Evolutionary conservation across 2,329 filamentous ascomycete species (phyloP).

Genomic region (Teratosphaeria destructans): DNA sequence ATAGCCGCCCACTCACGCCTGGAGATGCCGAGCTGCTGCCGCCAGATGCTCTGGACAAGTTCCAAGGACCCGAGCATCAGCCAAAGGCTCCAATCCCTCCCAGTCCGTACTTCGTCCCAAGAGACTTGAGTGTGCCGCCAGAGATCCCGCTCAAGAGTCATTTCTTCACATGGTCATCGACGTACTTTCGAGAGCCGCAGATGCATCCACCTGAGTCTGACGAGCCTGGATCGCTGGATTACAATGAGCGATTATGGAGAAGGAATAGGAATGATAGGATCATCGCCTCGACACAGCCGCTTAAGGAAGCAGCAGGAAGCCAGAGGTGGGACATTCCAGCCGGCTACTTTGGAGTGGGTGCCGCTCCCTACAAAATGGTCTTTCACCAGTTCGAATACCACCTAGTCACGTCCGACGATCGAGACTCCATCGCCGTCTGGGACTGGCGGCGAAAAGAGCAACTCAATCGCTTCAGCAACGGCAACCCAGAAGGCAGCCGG

Average conservation of each 20-base stretch:
- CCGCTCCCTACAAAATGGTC: slow-evolving; percentile 83
- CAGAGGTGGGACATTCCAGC: slow-evolving; percentile 79
- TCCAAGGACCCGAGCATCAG: slow-evolving; percentile 44
- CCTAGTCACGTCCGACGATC: slow-evolving; percentile 83
- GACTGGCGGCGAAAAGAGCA: slow-evolving; percentile 75
- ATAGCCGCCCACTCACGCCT: slow-evolving; percentile 33
- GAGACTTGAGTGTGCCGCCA: slow-evolving; percentile 49
- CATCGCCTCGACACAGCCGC: slow-evolving; percentile 81
- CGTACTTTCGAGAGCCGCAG: slow-evolving; percentile 94
- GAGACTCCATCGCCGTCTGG: slow-evolving; percentile 80
- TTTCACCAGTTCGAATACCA: slow-evolving; percentile 98
- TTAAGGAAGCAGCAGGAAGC: slow-evolving; percentile 77
- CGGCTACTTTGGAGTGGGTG: slow-evolving; percentile 77
- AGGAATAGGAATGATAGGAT: slow-evolving; percentile 87
- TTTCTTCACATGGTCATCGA: slow-evolving; percentile 91
- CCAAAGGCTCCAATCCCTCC: slow-evolving; percentile 65
- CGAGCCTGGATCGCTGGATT: slow-evolving; percentile 90
- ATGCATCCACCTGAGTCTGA: slow-evolving; percentile 96
- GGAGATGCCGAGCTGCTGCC: slow-evolving; percentile 37
- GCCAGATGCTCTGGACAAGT: slow-evolving; percentile 60
- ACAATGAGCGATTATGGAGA: slow-evolving; percentile 90
- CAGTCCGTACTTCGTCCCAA: slow-evolving; percentile 62
- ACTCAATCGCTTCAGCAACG: slow-evolving; percentile 82
- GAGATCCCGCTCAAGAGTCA: slow-evolving; percentile 67
- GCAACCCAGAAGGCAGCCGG: slow-evolving; percentile 79